Base-by-base conservation (phyloP, 768 basidiomycete species). In the Lenzites betulinus region DNA sequence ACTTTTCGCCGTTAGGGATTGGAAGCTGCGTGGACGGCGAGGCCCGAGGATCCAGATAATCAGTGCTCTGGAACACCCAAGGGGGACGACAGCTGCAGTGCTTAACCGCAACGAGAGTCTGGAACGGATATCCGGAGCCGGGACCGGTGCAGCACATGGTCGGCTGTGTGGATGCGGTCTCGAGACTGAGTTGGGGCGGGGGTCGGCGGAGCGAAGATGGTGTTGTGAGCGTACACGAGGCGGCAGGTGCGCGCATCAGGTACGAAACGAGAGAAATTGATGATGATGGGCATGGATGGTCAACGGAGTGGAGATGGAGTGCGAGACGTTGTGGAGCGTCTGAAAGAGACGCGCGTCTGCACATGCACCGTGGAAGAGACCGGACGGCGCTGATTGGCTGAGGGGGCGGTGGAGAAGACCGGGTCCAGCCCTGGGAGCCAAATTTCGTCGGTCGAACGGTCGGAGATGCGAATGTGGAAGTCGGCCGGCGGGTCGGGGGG, bases 311-410 rank as follows among this genome's bases (percentile, higher is more conserved):
- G 13, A 18, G 38, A 18, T 39, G 38, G 38, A 39, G 38, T 39
- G 15, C 38, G 44, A 46, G 44, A 25, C 44, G 44, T 46, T 23
- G 44, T 23, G 44, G 20, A 46, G 44, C 44, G 44, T 46, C 15
- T 39, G 38, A 5, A 18, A 3, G 38, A 39, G 15, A 4, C 38
- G 38, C 30, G 30, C 11, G 11, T 33, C 7, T 16, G 7, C 13
- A 46, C 8, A 46, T 25, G 22, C 20, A 7, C 11, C 22, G 11
- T 47, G 56, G 56, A 30, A 35, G 39, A 16, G 30, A 16, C 48
- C 56, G 56, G 48, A 26, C 15, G 12, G 13, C 39, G 48, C 18
- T 39, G 56, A 58, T 58, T 58, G 56, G 56, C 47, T 58, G 56
- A 39, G 25, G 26, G 18, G 25, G 20, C 18, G 38, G 47, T 26